Base-by-base conservation (phyloP, 129 eudicot genomes). In the Lactuca saligna region DNA sequence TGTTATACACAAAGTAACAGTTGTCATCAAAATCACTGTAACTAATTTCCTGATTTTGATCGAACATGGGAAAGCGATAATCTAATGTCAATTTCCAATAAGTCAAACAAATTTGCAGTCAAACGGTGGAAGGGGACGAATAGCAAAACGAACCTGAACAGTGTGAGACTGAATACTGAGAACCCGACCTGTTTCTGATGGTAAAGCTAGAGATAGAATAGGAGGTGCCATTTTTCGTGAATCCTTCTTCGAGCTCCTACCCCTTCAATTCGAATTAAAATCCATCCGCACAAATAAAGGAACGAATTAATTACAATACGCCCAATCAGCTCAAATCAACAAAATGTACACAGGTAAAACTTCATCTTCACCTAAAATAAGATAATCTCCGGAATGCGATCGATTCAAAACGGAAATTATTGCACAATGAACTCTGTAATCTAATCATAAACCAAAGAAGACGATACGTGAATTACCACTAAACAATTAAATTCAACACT, bases 141-240 rank as follows among this genome's bases (percentile, higher is more conserved):
- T 6, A 46, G 41, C 4, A 49, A 10, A 65, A 59, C 32, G 8
- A 64, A 86, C 98, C 96, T 84, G 91, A 84, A 92, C 96, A 64
- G 98, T 92, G 66, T 92, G 98, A 20, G 98, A 92, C 81, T 92
- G 98, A 66, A 92, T 87, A 69, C 98, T 92, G 60, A 92, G 96
- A 79, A 92, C 95, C 67, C 98, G 94, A 54, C 98, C 98, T 20
- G 96, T 88, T 25, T 78, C 95, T 0, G 98, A 88, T 6, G 98
- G 98, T 76, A 92, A 76, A 34, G 87, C 98, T 55, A 92, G 58
- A 1, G 96, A 85, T 25, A 92, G 74, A 38, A 92, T 81, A 96
- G 1, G 97, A 63, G 89, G 95, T 67, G 88, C 84, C 91, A 89
- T 86, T 69, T 14, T 38, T 60, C 48, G 17, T 11, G 20, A 62